Base-by-base conservation (phyloP, 495 filamentous ascomycete species). In the Amphirosellinia nigrospora region DNA sequence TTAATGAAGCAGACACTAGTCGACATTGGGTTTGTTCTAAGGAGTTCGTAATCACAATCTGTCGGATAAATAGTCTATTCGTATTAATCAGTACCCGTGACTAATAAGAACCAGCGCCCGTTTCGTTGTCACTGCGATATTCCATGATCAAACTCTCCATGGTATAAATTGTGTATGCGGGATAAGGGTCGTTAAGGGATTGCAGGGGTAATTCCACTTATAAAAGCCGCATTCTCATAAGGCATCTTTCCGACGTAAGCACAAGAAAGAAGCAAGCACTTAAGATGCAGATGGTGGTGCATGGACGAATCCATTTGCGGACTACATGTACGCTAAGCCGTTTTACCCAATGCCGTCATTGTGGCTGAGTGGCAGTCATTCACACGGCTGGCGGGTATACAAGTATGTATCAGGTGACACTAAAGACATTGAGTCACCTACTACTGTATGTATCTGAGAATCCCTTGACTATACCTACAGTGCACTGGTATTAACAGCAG, bases 311-410 rank as follows among this genome's bases (percentile, higher is more conserved):
- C 53, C 30, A 28, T 52, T 52, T 53, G 15, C 55, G 1, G 55
- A 58, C 55, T 58, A 34, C 1, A 4, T 10, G 2, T 26, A 50
- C 21, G 11, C 21, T 34, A 55, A 55, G 53, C 59, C 15, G 16
- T 30, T 58, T 26, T 53, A n/a, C 32, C 43, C 41, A n/a, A 68
- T 68, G 66, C 43, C 66, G 55, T 68, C 66, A 68, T 68, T 50
- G 43, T 50, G 36, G 55, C 55, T 56, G 48, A 23, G 50, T 66
- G 43, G 10, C 61, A n/a, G 15, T 41, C 59, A 30, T n/a, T n/a
- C n/a, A n/a, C n/a, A n/a, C n/a, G n/a, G n/a, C n/a, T n/a, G n/a
- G n/a, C n/a, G n/a, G n/a, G n/a, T n/a, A n/a, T n/a, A n/a, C n/a
- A n/a, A n/a, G n/a, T n/a, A n/a, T n/a, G 34, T 60, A 38, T 39